Evolutionary conservation across 305 asterid species (phyloP), one percentile per base, ranked within the genome.

Genomic region (Ruellia speciosa): DNA sequence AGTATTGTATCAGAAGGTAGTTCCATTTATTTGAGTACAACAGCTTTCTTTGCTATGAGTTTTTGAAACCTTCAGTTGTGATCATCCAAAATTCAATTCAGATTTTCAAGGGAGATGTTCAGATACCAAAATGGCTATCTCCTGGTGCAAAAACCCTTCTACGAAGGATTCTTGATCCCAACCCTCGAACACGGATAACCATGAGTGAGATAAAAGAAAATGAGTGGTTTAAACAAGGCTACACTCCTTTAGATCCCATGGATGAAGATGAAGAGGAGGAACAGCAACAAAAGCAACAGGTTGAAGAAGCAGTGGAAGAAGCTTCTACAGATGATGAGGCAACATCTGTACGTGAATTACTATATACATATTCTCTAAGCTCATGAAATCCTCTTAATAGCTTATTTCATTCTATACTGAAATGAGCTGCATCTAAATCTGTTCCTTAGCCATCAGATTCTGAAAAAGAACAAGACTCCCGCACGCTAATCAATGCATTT

Each of bases 1-100:
- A 17, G 98, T 84, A 20, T 90, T 90, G 58, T 90, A 90, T 75
- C 98, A 90, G 71, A 90, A 90, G 98, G 98, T 86, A 28, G 16
- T 12, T 8, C 49, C 14, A 0, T 58, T 49, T 15, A 11, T 18
- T 56, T 8, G 54, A 24, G 48, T 58, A 12, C 33, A 4, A n/a
- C 2, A 59, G 51, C 18, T 15, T 49, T 40, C 34, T 61, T 39
- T 12, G 19, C 49, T 56, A 16, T 35, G 17, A 35, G 49, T 60
- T 47, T 60, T 14, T 5, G 15, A 64, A 8, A 52, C 47, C 47
- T 60, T 13, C 13, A 52, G 37, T 40, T 43, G 43, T 56, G 57
- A 60, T 62, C 28, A 51, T 56, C 16, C 18, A 11, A 55, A 55
- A 52, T 66, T 50, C 49, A 12, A 54, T 56, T 60, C 78, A 90